These are phyloP conservation scores for Iberis pinnata DNA, from an alignment of 345 rosid species.

Conservation along the genomic window DNA sequence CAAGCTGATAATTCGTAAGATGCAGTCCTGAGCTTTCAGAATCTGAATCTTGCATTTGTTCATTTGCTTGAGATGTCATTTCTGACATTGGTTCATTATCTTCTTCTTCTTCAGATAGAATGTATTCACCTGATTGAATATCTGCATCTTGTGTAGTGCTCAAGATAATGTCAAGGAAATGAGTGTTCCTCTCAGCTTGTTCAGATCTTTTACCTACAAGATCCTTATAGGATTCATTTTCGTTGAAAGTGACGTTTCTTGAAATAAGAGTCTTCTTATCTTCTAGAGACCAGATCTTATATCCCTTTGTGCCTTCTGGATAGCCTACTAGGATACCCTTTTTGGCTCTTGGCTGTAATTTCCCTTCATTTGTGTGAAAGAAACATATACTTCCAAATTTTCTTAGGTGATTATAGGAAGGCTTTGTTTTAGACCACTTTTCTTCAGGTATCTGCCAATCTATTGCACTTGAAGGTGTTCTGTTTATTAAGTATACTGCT, in stretches of 20 bases:
- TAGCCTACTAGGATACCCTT: neutral
- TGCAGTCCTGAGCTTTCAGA: too few species aligned
- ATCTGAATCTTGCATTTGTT: too few species aligned
- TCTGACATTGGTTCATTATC: too few species aligned
- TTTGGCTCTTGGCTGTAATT: neutral
- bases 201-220: neutral
- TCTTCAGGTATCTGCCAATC: neutral
- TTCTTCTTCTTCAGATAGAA: too few species aligned
- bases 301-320: neutral
- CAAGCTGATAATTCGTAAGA: neutral
- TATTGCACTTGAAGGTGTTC: neutral
- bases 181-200: neutral
- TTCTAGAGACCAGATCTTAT: neutral
- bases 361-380: neutral
- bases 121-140: too few species aligned
- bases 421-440: neutral
- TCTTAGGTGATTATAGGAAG: neutral
- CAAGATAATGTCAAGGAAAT: neutral
- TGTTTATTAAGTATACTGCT: too few species aligned
- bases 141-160: too few species aligned
- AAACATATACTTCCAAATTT: neutral
- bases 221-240: neutral
- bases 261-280: neutral
- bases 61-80: too few species aligned
- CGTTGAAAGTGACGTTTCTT: neutral